A percentile compares a stretch with the other conserved stretches of the same genome.
These are phyloP conservation scores for Phallus indusiatus DNA, from an alignment of 768 basidiomycete genomes.

Conservation along the genomic window DNA sequence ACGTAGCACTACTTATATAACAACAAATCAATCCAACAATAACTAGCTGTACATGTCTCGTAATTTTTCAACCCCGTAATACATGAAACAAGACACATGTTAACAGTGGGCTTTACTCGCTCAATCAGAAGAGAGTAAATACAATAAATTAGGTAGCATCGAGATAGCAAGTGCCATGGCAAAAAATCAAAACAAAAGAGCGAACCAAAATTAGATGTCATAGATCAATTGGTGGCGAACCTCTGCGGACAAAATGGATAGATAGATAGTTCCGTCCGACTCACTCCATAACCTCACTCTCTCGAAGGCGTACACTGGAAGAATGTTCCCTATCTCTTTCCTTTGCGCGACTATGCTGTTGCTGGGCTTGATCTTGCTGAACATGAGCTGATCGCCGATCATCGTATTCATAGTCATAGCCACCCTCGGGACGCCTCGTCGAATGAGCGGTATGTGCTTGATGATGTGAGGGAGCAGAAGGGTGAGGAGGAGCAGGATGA, in stretches of 20 bases:
- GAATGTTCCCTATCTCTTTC: not conserved
- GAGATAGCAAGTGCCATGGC: not conserved
- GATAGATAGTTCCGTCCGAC: not conserved
- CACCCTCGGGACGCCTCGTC: not conserved
- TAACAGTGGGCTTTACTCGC: not conserved
- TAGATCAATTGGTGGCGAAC: too few relatives aligned
- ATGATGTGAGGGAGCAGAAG: not conserved
- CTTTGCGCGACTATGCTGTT: not conserved
- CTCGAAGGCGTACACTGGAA: not conserved
- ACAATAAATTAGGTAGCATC: not conserved
- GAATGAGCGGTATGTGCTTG: not conserved
- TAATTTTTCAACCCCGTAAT: too few relatives aligned
- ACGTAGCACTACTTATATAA: too few relatives aligned
- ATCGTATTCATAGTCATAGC: not conserved
- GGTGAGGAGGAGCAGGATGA: not conserved
- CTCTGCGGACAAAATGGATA: too few relatives aligned
- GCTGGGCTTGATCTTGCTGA: not conserved
- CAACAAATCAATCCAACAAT: too few relatives aligned
- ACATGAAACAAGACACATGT: too few relatives aligned
- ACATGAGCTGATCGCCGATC: not conserved
- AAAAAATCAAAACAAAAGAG: too few relatives aligned
- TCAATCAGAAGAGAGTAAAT: not conserved
- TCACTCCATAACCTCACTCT: constrained; percentile 8
- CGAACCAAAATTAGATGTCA: not conserved
- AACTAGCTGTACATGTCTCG: too few relatives aligned